Conservation (phyloP, 768 basidiomycete genomes). For the Naganishia onofrii region DNA sequence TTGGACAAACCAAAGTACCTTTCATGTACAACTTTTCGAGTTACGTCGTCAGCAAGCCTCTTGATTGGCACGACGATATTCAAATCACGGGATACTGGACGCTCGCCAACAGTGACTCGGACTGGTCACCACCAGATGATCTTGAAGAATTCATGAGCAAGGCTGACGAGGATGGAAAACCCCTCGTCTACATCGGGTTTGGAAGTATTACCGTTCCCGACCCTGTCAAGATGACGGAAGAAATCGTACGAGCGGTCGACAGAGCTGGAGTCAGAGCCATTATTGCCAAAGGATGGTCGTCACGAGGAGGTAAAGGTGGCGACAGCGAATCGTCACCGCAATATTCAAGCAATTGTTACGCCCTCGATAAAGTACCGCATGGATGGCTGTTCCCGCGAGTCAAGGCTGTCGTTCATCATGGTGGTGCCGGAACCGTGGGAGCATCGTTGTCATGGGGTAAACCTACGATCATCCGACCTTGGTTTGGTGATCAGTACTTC, state of each 20-base stretch:
- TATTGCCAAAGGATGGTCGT: slow-evolving; percentile 68
- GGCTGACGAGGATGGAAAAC: slow-evolving; percentile 60
- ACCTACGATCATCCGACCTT: slow-evolving; percentile 68
- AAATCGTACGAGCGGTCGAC: slow-evolving; percentile 63
- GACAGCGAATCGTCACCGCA: slow-evolving; percentile 55
- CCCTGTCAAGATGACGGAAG: slow-evolving; percentile 59
- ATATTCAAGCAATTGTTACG: slow-evolving; percentile 52
- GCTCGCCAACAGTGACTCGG: slow-evolving; percentile 62
- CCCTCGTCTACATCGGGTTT: slow-evolving; percentile 69
- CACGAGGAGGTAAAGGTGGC: slow-evolving; percentile 56
- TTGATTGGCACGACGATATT: slow-evolving; percentile 65
- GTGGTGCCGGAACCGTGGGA: slow-evolving; percentile 70
- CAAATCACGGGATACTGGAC: slow-evolving; percentile 63
- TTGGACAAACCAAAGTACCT: slow-evolving; percentile 59
- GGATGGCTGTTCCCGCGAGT: slow-evolving; percentile 56
- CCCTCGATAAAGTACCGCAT: slow-evolving; percentile 67
- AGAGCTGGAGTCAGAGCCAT: slow-evolving; percentile 67
- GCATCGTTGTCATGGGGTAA: slow-evolving; percentile 64
- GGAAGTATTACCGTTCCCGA: slow-evolving; percentile 68
- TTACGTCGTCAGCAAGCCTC: slow-evolving; percentile 67
- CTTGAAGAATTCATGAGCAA: slow-evolving; percentile 61
- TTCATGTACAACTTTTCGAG: slow-evolving; percentile 64
- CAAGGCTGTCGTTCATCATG: slow-evolving; percentile 66
- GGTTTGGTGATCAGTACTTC: slow-evolving; percentile 59
- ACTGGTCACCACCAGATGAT: slow-evolving; percentile 60